Percentiles rank a stretch among this genome's conserved stretches.
Evolutionary conservation across 2,329 filamentous ascomycete species (phyloP).

Genomic region (Rugonectria rugulosa): DNA sequence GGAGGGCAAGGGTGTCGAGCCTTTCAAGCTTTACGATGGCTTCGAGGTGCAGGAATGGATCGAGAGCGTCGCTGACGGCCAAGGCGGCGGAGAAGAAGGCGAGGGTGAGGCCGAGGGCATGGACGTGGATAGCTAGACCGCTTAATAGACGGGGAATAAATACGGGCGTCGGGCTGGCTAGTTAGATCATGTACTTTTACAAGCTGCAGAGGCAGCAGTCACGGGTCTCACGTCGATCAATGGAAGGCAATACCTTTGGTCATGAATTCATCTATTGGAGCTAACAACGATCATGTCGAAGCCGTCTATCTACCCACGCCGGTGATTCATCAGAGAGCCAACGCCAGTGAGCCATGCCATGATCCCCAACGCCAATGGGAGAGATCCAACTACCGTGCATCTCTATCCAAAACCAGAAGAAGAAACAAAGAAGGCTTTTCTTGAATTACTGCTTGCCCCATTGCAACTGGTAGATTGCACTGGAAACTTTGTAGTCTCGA

Average conservation of each 20-base stretch:
- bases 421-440: not conserved
- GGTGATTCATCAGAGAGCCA: slow-evolving; percentile 17
- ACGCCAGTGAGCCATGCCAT: slow-evolving; percentile 25
- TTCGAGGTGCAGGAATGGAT: slow-evolving; percentile 87
- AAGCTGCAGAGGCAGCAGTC: slow-evolving; percentile 40
- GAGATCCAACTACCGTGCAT: slow-evolving; percentile 12
- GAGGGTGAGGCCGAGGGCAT: slow-evolving; percentile 37
- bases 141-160: slow-evolving; percentile 23
- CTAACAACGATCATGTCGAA: slow-evolving; percentile 21
- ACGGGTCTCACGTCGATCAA: slow-evolving; percentile 33
- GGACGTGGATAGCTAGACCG: slow-evolving; percentile 46
- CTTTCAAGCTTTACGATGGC: slow-evolving; percentile 90
- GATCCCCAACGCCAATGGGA: slow-evolving; percentile 12
- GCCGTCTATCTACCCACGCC: slow-evolving; percentile 22
- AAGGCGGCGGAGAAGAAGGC: slow-evolving; percentile 49
- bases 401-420: slow-evolving; percentile 12
- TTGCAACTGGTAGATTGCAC: slow-evolving; percentile 79
- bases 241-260: slow-evolving; percentile 21
- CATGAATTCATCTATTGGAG: slow-evolving; percentile 35
- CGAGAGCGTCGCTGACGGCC: slow-evolving; percentile 71
- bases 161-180: slow-evolving; percentile 33
- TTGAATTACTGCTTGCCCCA: slow-evolving; percentile 76
- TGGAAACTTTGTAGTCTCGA: slow-evolving; percentile 76
- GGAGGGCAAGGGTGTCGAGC: slow-evolving; percentile 67
- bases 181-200: slow-evolving; percentile 49